Base-by-base conservation (phyloP, 2,329 filamentous ascomycete genomes). In the Fusarium sp. region DNA sequence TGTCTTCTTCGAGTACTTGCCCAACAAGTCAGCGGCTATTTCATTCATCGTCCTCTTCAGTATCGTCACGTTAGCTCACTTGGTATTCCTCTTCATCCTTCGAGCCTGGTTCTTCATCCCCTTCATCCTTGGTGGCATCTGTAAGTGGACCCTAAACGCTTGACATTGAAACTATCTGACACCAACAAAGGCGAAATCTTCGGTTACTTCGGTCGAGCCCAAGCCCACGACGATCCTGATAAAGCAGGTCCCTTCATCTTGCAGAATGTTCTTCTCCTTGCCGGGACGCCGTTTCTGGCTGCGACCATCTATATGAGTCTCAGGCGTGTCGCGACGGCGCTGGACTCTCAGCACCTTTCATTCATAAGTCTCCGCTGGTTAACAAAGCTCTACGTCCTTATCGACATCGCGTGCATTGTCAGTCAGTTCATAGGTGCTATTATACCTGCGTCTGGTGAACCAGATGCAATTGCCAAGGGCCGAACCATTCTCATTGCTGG, bases 261-360 rank as follows among this genome's bases (percentile, higher is more conserved):
- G 2, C 67, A 69, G 32, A 59, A 59, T 4, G 45, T 69, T 1
- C 60, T 69, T 3, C 49, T 69, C 2, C 65, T 69, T 6, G 64
- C 61, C 0, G 60, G 60, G 32, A 64, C 65, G 5, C 46, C 60
- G 5, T 64, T 69, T 10, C 56, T 69, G 15, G 60, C 65, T 8
- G 67, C 67, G 7, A 69, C 67, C 4, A 69, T 69, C 9, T 69
- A 69, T 15, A 69, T 69, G 67, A 64, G 55, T 17, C 54, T 69
- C 2, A 18, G 60, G 12, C 26, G 64, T 5, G 27, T 69, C 8
- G 38, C 52, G 1, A 41, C 33, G 4, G 55, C 64, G 17, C 33
- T 69, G 3, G 60, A 66, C 6, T 69, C 60, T 1, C 55, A 69
- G 6, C 40, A 69, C 9, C 65, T 61, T 17, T 60, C 52, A 0